Base-by-base conservation (phyloP, 2,329 filamentous ascomycete species). In the Ophiognomonia clavigignenti-juglandacearum region DNA sequence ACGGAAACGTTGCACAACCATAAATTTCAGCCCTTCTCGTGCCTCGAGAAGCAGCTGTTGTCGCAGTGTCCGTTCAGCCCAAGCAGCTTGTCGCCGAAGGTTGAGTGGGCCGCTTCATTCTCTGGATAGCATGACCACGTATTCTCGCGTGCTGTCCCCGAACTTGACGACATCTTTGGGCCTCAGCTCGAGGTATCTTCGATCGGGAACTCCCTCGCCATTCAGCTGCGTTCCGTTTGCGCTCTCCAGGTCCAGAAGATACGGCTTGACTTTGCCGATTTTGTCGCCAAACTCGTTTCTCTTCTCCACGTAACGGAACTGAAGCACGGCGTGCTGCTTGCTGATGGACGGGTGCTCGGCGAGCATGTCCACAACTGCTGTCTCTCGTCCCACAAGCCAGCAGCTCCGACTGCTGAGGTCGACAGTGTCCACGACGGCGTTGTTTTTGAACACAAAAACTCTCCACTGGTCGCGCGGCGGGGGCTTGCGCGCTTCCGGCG, bases 311-410 rank as follows among this genome's bases (percentile, higher is more conserved):
- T 89, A 84, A 31, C 93, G 82, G 60, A 98, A 98, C 63, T 98
- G 93, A 36, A 98, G 78, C 8, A 91, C 93, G 1, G 92, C 92
- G 64, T 98, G 93, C 67, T 98, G 93, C 66, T 95, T 95, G 64
- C 89, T 95, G 59, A 90, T 83, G 65, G 89, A 96, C 1, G 91
- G 90, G 62, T 98, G 92, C 61, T 95, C 89, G 7, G 95, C 80
- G 2, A 81, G 72, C 48, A 96, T 73, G 62, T 98, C 93, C 2
- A 88, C 89, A 4, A 98, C 85, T 5, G 84, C 71, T 44, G 77
- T 65, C 57, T 96, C 91, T 39, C 91, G 77, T 1, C 93, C 93
- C 8, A 96, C 71, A 20, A 98, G 72, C 93, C 93, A 98, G 69
- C 89, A 96, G 60, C 85, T 95, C 51, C 88, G 82, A 47, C 74